These are phyloP conservation scores for Biscogniauxia marginata DNA, from an alignment of 2,329 filamentous ascomycete species.

Conservation along the genomic window DNA sequence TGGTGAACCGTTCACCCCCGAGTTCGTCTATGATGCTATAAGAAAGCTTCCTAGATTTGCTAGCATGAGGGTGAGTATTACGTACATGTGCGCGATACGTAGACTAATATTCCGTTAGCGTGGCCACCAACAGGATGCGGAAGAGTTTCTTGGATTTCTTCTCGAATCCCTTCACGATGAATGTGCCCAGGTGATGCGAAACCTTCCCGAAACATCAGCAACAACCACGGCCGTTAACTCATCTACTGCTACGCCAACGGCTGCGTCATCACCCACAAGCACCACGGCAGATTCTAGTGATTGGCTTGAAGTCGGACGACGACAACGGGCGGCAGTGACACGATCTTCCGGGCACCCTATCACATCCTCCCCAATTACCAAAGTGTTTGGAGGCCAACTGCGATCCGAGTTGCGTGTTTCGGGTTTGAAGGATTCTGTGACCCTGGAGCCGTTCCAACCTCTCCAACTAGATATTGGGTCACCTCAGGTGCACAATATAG, in stretches of 20 bases:
- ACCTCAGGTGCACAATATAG: slow-evolving; percentile 81
- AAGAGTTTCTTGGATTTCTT: slow-evolving; percentile 93
- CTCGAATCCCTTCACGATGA: slow-evolving; percentile 93
- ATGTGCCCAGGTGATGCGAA: slow-evolving; percentile 73
- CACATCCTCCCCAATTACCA: slow-evolving; percentile 79
- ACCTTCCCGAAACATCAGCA: slow-evolving; percentile 34
- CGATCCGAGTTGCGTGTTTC: slow-evolving; percentile 86
- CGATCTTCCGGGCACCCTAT: slow-evolving; percentile 76
- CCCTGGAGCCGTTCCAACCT: slow-evolving; percentile 88
- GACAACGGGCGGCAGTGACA: slow-evolving; percentile 83
- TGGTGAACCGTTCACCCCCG: slow-evolving; percentile 86
- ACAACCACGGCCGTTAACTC: slow-evolving; percentile 31
- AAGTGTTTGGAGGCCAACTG: slow-evolving; percentile 90
- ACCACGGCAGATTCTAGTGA: slow-evolving; percentile 53
- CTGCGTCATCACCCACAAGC: slow-evolving; percentile 44
- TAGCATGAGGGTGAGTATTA: slow-evolving; percentile 74
- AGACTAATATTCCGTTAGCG: slow-evolving; percentile 51
- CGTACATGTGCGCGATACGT: neutral
- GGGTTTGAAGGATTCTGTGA: slow-evolving; percentile 86
- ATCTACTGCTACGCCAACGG: slow-evolving; percentile 31
- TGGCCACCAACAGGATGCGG: slow-evolving; percentile 95
- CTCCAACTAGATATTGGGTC: slow-evolving; percentile 93
- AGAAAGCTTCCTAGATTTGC: slow-evolving; percentile 82
- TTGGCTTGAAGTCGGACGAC: slow-evolving; percentile 95
- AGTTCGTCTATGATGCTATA: slow-evolving; percentile 94